Conservation (phyloP, 2,329 filamentous ascomycete genomes). For the Calonectria pseudoreteaudii region DNA sequence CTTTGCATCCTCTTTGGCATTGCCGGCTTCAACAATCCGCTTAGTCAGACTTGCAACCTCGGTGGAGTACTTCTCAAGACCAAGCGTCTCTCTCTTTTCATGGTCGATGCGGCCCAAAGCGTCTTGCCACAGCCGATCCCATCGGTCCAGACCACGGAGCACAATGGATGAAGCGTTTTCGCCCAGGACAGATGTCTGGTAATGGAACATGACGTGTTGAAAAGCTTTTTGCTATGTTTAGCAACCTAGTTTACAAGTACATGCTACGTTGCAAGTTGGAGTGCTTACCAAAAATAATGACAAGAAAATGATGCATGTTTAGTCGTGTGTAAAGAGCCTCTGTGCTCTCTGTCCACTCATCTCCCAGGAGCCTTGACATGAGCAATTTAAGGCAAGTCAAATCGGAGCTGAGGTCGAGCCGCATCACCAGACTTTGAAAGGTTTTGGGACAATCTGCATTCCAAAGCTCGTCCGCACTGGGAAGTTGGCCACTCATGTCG, state of each 20-base stretch:
- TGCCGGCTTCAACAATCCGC: slow-evolving; percentile 9
- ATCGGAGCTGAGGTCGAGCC: background rate
- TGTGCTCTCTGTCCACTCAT: background rate
- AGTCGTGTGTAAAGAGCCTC: slow-evolving; percentile 1
- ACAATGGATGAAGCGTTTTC: background rate
- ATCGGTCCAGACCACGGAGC: slow-evolving; percentile 22
- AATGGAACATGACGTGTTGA: slow-evolving; percentile 17
- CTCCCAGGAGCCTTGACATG: slow-evolving; percentile 14
- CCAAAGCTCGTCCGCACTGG: slow-evolving; percentile 27
- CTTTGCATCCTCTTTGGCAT: background rate
- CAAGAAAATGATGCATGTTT: slow-evolving; percentile 8
- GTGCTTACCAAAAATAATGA: background rate
- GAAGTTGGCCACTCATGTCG: slow-evolving; percentile 31
- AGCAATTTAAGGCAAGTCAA: background rate
- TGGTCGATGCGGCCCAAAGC: background rate
- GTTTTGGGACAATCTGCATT: slow-evolving; percentile 9
- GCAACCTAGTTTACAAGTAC: fast-evolving
- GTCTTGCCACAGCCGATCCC: slow-evolving; percentile 22
- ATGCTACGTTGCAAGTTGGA: fast-evolving
- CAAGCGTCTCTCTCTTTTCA: slow-evolving; percentile 23
- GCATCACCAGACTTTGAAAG: background rate
- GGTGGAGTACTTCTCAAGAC: slow-evolving; percentile 18
- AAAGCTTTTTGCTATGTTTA: slow-evolving; percentile 13
- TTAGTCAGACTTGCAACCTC: slow-evolving; percentile 21
- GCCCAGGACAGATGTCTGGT: slow-evolving; percentile 13